Evolutionary conservation across 176 grass and related monocot species (phyloP).

Genomic region (Avena insularis): DNA sequence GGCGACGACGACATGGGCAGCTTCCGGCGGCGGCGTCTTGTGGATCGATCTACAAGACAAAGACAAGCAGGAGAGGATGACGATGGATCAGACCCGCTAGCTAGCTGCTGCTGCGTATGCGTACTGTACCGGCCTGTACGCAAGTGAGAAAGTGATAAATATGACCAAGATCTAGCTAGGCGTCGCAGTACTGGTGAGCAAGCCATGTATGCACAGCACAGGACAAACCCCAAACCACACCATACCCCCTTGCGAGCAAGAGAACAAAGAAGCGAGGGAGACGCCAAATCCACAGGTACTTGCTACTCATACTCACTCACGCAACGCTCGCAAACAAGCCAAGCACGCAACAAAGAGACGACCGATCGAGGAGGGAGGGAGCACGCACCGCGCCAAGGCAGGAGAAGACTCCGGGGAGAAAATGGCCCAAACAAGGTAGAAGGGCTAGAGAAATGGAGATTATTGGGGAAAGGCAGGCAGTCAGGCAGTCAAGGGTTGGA

Average conservation of each 20-base stretch:
- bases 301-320: conserved; percentile 34
- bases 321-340: conserved; percentile 20
- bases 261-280: conserved; percentile 50
- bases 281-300: conserved; percentile 50
- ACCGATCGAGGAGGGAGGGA: background rate
- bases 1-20: conserved; percentile 39
- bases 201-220: background rate
- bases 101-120: background rate
- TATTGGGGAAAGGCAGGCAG: conserved; percentile 34
- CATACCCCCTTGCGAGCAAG: conserved; percentile 37
- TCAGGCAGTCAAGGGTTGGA: background rate
- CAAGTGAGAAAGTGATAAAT: conserved; percentile 37
- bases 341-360: conserved; percentile 21
- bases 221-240: conserved; percentile 16
- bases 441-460: conserved; percentile 21
- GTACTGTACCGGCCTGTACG: background rate
- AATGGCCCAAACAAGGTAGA: background rate
- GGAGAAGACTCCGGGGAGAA: conserved; percentile 43
- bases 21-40: conserved; percentile 42
- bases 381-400: conserved; percentile 33
- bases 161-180: conserved; percentile 34
- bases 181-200: background rate
- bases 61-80: background rate
- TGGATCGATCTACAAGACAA: conserved; percentile 62
- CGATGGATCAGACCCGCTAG: background rate